phyloP scores from a whole-genome alignment of 805 yeast species.

The Candida qinlingensis region DNA sequence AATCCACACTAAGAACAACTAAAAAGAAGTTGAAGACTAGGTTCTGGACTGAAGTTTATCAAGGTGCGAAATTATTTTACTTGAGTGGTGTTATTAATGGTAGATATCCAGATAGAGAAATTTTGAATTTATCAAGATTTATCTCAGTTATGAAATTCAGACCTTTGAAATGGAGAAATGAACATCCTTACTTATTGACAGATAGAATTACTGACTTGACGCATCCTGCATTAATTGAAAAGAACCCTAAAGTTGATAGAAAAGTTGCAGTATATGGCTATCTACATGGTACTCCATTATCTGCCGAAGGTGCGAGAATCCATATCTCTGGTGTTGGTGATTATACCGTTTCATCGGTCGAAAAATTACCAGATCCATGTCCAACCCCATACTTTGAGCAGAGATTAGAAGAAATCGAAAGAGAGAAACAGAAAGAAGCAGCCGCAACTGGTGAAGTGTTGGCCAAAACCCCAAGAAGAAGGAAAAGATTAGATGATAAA shows the following conservation, averaged over 20 bases:
- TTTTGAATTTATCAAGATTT: constrained; percentile 84
- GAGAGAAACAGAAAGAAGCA: constrained; percentile 67
- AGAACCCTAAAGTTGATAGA: constrained; percentile 79
- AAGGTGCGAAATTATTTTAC: constrained; percentile 94
- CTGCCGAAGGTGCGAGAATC: constrained; percentile 61
- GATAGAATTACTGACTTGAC: constrained; percentile 93
- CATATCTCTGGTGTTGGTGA: constrained; percentile 98
- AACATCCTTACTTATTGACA: constrained; percentile 89
- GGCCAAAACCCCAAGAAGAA: constrained; percentile 65
- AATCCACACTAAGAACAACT: constrained; percentile 81
- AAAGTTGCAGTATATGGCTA: constrained; percentile 91
- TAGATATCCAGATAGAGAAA: constrained; percentile 95
- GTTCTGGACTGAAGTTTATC: constrained; percentile 98
- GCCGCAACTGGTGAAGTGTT: constrained; percentile 51
- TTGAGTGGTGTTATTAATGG: constrained; percentile 95
- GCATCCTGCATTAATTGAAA: constrained; percentile 77
- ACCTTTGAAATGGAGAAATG: constrained; percentile 99
- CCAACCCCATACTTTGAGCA: constrained; percentile 95
- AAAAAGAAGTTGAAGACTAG: constrained; percentile 89
- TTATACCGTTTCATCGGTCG: constrained; percentile 65
- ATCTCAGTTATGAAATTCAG: constrained; percentile 97
- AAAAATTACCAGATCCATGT: constrained; percentile 95
- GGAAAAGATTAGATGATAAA: constrained; percentile 89
- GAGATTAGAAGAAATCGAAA: constrained; percentile 71
- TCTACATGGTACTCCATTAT: constrained; percentile 87